Base-by-base conservation (phyloP, 2,329 filamentous ascomycete species). In the Balansia obtecta region DNA sequence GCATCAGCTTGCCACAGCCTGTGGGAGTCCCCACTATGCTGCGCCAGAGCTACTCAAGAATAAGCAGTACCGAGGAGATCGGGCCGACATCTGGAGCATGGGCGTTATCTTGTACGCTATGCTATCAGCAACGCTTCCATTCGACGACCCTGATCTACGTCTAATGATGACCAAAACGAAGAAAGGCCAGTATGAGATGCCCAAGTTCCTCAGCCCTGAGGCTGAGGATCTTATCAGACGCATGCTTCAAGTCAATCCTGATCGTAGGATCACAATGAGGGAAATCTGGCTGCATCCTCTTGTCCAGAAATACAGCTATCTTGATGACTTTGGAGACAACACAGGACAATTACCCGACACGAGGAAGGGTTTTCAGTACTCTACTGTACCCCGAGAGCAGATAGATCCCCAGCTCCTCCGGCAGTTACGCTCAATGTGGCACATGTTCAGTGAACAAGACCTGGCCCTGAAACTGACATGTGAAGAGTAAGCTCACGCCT, bases 1-100 rank as follows among this genome's bases (percentile, higher is more conserved):
- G 9, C 83, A 88, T 56, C 83, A 83, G 62, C 77, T 98, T 30
- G 86, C 80, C 51, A 97, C 93, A 1, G 88, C 91, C 4, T 98
- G 93, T 60, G 93, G 93, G 18, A 97, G 93, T 55, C 93, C 93
- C 20, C 93, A 97, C 67, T 98, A 98, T 61, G 91, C 91, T 16
- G 90, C 93, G 0, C 93, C 93, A 0, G 93, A 98, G 64, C 80
- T 98, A 34, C 84, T 96, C 54, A 80, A 81, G 56, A 84, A 83
- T 40, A 75, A 76, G 37, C 77, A 77, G 41, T 98, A 98, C 63
- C 82, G 85, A 50, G 93, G 91, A 11, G 85, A 88, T 49, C 83
- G 82, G 61, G 88, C 88, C 8, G 93, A 98, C 61, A 86, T 96
- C 45, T 98, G 93, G 93, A 96, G 90, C 63, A 82, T 89, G 65